These are phyloP conservation scores for Lactarius sp. DNA, from an alignment of 768 basidiomycete genomes.

Conservation along the genomic window DNA sequence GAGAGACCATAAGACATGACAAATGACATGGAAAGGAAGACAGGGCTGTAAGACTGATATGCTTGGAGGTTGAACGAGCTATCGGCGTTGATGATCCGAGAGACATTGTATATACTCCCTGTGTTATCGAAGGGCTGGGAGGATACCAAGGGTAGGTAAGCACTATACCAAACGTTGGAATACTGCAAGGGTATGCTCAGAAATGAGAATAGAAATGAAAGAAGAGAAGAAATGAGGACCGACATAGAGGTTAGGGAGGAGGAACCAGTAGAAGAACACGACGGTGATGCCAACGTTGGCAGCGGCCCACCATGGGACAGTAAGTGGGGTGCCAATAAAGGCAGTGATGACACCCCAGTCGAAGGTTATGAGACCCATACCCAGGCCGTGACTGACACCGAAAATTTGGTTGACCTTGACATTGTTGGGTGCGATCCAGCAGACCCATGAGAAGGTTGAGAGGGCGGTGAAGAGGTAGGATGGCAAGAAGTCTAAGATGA, in stretches of 20 bases:
- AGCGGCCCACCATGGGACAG: slow-evolving; percentile 80
- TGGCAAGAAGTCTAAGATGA: slow-evolving; percentile 2
- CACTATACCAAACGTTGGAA: slow-evolving; percentile 15
- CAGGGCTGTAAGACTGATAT: slow-evolving; percentile 54
- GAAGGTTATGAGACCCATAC: slow-evolving; percentile 69
- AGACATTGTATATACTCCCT: slow-evolving; percentile 53
- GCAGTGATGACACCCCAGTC: slow-evolving; percentile 71
- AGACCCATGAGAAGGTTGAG: slow-evolving; percentile 42
- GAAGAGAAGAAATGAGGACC: background rate
- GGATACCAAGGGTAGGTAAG: slow-evolving; percentile 45
- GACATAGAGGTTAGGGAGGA: slow-evolving; percentile 50
- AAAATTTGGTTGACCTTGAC: slow-evolving; percentile 70
- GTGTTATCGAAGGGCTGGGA: slow-evolving; percentile 63
- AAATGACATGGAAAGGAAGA: slow-evolving; percentile 64
- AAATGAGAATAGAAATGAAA: background rate
- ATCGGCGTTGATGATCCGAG: slow-evolving; percentile 49
- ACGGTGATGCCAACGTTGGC: slow-evolving; percentile 63
- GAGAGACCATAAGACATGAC: slow-evolving; percentile 74
- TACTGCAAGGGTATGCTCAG: background rate
- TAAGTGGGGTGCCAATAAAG: slow-evolving; percentile 61
- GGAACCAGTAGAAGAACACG: slow-evolving; percentile 63
- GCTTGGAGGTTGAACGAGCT: slow-evolving; percentile 50
- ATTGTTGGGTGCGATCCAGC: slow-evolving; percentile 70
- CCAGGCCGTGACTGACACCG: slow-evolving; percentile 43
- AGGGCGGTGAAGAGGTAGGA: slow-evolving; percentile 29